Evolutionary conservation across 805 yeast genomes (phyloP).

Genomic region (Zygoascus flipseniorum): DNA sequence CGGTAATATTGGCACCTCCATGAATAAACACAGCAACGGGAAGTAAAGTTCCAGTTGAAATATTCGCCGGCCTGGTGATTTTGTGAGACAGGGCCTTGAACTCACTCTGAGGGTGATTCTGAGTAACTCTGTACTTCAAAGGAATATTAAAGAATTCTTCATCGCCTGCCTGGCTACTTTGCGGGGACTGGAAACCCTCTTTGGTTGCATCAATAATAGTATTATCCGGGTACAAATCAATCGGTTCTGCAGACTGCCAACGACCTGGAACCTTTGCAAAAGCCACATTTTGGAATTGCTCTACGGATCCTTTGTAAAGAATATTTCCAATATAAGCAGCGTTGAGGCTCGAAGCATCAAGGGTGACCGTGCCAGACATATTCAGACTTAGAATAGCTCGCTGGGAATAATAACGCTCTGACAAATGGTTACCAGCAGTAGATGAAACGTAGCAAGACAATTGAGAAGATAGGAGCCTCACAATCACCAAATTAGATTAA

Average conservation of each 20-base stretch:
- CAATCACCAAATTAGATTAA: too few species aligned
- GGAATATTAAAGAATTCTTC: neutral
- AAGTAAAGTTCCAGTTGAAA: constrained; percentile 3
- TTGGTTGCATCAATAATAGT: neutral
- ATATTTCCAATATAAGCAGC: constrained; percentile 1
- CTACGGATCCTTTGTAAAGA: neutral
- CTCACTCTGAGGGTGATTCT: neutral
- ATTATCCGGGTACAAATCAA: neutral
- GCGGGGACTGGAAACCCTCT: neutral
- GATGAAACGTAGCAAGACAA: too few species aligned
- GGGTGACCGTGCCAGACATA: neutral
- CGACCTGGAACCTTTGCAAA: constrained; percentile 2
- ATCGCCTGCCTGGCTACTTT: neutral
- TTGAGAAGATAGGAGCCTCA: too few species aligned
- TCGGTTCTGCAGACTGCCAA: neutral
- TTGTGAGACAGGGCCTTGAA: neutral
- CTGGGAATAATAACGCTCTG: too few species aligned
- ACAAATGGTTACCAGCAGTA: too few species aligned
- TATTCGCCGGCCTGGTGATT: constrained; percentile 3
- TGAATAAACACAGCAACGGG: constrained; percentile 34
- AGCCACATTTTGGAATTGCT: constrained; percentile 1
- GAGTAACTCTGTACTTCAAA: neutral
- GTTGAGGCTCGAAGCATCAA: constrained; percentile 24
- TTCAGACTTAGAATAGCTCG: neutral
- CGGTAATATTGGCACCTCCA: constrained; percentile 32